phyloP scores from a whole-genome alignment of 495 filamentous ascomycete genomes.

The Collariella sp. region DNA sequence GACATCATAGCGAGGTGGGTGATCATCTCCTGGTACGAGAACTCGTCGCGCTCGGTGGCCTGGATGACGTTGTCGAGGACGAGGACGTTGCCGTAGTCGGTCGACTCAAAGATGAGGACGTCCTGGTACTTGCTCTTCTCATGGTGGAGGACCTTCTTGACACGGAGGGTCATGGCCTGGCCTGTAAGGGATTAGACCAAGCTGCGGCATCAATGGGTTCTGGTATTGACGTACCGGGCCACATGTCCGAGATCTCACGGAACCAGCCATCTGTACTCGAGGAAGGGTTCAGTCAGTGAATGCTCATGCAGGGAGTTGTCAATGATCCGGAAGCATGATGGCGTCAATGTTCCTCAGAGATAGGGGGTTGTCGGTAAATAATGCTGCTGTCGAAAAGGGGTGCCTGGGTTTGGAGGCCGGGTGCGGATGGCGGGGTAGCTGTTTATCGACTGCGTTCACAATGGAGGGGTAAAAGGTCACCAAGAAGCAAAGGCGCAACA shows the following conservation, averaged over 20 bases:
- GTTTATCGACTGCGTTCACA: not conserved
- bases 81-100: slow-evolving; percentile 92
- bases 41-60: slow-evolving; percentile 96
- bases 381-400: not conserved
- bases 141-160: slow-evolving; percentile 95
- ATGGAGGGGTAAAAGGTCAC: slow-evolving; percentile 5
- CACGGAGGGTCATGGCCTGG: slow-evolving; percentile 96
- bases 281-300: not conserved
- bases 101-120: slow-evolving; percentile 95
- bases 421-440: slow-evolving; percentile 17
- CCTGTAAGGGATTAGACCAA: slow-evolving; percentile 29
- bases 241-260: slow-evolving; percentile 95
- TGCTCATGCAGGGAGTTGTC: not conserved
- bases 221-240: slow-evolving; percentile 56
- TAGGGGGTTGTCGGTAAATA: too few relatives aligned
- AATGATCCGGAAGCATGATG: not conserved
- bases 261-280: slow-evolving; percentile 86
- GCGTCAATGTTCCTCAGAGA: not conserved
- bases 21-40: slow-evolving; percentile 99
- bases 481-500: slow-evolving; percentile 5
- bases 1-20: slow-evolving; percentile 97
- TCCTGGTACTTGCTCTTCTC: slow-evolving; percentile 99
- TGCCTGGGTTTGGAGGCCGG: not conserved
- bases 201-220: not conserved
- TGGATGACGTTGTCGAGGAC: slow-evolving; percentile 99